Evolutionary conservation across 1,284 basidiomycete genomes (phyloP).

Genomic region (Puccinia polysora): DNA sequence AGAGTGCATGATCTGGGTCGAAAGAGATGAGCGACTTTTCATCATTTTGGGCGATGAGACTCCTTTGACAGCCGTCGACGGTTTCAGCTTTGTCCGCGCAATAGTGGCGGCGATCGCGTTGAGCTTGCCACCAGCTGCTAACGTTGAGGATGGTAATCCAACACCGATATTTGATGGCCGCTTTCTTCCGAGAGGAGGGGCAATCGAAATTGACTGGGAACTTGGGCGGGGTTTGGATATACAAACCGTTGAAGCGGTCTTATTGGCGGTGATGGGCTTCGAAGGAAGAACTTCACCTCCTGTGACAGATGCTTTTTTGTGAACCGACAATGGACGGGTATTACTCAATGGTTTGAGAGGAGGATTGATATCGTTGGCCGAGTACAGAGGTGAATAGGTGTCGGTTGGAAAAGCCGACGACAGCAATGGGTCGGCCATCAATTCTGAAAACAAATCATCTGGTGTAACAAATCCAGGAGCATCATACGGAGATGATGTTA

Average conservation of each 20-base stretch:
- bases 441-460: slow-evolving; percentile 14
- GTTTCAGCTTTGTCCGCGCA: slow-evolving; percentile 10
- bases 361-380: background rate
- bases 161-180: slow-evolving; percentile 7
- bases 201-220: background rate
- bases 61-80: slow-evolving; percentile 1
- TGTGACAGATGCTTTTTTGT: background rate
- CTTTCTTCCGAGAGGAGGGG: background rate
- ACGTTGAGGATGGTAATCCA: slow-evolving; percentile 11
- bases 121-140: background rate
- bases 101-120: background rate
- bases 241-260: background rate
- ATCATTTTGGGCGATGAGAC: slow-evolving; percentile 5
- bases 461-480: background rate
- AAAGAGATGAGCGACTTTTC: slow-evolving; percentile 24
- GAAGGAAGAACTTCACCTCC: background rate
- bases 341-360: background rate
- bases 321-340: background rate
- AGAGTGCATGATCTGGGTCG: background rate
- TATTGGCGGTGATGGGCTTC: background rate
- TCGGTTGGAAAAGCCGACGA: background rate
- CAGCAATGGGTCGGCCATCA: background rate
- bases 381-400: background rate
- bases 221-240: background rate
- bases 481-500: background rate